These are phyloP conservation scores for Chrysopogon serrulatus DNA, from an alignment of 176 grass and related monocot genomes.

Conservation along the genomic window DNA sequence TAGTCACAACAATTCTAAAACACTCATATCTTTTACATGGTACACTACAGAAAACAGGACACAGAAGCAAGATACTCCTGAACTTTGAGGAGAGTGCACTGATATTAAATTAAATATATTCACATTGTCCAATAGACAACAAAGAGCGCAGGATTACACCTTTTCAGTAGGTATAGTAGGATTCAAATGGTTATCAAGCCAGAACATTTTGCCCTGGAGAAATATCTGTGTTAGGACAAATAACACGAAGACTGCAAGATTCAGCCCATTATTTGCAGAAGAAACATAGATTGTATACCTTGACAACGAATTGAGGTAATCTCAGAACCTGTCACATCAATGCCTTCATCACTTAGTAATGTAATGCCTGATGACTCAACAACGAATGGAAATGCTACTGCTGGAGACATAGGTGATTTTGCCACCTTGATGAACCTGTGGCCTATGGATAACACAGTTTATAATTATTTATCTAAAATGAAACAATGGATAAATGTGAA, in stretches of 20 bases:
- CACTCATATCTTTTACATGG: not conserved
- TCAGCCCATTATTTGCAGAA: not conserved
- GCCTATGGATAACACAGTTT: constrained; percentile 36
- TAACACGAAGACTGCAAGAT: not conserved
- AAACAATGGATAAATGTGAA: not conserved
- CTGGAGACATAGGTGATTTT: constrained; percentile 88
- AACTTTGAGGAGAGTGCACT: constrained; percentile 1
- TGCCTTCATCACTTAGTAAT: constrained; percentile 59
- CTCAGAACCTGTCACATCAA: constrained; percentile 61
- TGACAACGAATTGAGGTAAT: constrained; percentile 69
- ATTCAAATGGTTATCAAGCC: constrained; percentile 28
- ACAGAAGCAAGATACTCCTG: constrained; percentile 4
- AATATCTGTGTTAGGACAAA: constrained; percentile 23
- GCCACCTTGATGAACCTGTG: constrained; percentile 86
- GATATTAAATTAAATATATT: constrained; percentile 6
- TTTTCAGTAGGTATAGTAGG: not conserved
- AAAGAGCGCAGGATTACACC: not conserved
- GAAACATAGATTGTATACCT: constrained; percentile 50
- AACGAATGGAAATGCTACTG: constrained; percentile 77
- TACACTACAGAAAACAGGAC: not conserved
- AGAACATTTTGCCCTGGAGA: constrained; percentile 68
- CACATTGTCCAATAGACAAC: not conserved
- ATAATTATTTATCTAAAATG: not conserved
- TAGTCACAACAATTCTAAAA: not conserved
- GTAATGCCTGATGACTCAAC: constrained; percentile 75